phyloP scores from a whole-genome alignment of 495 filamentous ascomycete species.

The Hypoxylon intermedium region DNA sequence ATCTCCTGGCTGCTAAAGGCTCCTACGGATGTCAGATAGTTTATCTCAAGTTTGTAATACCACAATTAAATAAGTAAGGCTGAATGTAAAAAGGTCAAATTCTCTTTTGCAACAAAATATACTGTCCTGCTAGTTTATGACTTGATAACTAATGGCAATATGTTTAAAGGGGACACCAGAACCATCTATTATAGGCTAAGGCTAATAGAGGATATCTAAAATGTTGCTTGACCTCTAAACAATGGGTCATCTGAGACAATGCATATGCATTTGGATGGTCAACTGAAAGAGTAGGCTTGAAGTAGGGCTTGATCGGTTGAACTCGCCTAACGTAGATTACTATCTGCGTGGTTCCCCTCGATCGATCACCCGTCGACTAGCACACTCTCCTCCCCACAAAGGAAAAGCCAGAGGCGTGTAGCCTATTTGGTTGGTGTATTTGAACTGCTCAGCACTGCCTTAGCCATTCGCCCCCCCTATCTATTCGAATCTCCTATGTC shows the following conservation, averaged over 20 bases:
- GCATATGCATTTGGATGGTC: conserved; percentile 12
- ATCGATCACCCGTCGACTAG: conserved; percentile 8
- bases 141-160: no score
- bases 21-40: no score
- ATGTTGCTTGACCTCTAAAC: no score
- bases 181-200: no score
- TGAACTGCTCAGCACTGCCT: neutral
- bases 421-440: conserved; percentile 20
- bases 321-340: conserved; percentile 17
- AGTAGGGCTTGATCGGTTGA: conserved; percentile 16
- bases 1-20: no score
- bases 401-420: conserved; percentile 27
- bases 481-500: conserved; percentile 7
- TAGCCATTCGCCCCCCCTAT: conserved; percentile 1
- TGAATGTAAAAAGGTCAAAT: no score
- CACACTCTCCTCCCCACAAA: conserved; percentile 29
- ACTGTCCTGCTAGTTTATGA: no score
- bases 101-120: no score
- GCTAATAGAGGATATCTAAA: no score
- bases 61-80: no score
- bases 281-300: conserved; percentile 13
- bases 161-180: no score
- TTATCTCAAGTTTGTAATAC: no score
- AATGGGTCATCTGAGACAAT: neutral
- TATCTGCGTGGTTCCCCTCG: conserved; percentile 4